Evolutionary conservation across 2,329 filamentous ascomycete genomes (phyloP).

Genomic region (Calcarisporium arbuscula): DNA sequence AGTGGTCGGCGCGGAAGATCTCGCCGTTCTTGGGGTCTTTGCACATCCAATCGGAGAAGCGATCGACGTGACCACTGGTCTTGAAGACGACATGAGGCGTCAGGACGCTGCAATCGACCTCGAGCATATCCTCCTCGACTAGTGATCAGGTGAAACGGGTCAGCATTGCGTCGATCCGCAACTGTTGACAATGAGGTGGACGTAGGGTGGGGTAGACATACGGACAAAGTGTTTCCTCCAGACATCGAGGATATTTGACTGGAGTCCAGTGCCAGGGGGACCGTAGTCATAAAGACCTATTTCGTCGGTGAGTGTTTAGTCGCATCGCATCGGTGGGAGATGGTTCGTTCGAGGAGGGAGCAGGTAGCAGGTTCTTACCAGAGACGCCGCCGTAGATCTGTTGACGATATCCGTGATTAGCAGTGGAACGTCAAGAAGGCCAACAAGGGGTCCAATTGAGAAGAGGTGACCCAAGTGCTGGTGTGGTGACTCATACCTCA

Average conservation of each 20-base stretch:
- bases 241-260: conserved; percentile 50
- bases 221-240: conserved; percentile 92
- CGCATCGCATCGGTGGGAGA: too few relatives aligned
- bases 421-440: too few relatives aligned
- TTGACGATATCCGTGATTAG: too few relatives aligned
- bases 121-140: conserved; percentile 21
- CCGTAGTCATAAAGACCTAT: conserved; percentile 13
- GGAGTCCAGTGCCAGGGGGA: conserved; percentile 10
- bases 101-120: conserved; percentile 64
- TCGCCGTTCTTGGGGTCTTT: conserved; percentile 65
- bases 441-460: too few relatives aligned
- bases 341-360: too few relatives aligned
- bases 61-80: conserved; percentile 64
- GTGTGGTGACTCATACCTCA: too few relatives aligned
- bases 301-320: too few relatives aligned
- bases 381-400: conserved; percentile 85
- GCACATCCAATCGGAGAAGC: conserved; percentile 68
- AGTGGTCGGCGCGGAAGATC: conserved; percentile 62
- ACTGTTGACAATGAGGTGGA: conserved; percentile 9
- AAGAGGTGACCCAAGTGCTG: too few relatives aligned
- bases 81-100: conserved; percentile 64
- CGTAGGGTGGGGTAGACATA: too few relatives aligned
- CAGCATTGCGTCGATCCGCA: too few relatives aligned
- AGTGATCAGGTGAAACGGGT: conserved; percentile 12
- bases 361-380: too few relatives aligned